Percentiles rank a stretch among this genome's conserved stretches.
Conservation (phyloP, 495 filamentous ascomycete species). For the Penicillium bialowiezense region DNA sequence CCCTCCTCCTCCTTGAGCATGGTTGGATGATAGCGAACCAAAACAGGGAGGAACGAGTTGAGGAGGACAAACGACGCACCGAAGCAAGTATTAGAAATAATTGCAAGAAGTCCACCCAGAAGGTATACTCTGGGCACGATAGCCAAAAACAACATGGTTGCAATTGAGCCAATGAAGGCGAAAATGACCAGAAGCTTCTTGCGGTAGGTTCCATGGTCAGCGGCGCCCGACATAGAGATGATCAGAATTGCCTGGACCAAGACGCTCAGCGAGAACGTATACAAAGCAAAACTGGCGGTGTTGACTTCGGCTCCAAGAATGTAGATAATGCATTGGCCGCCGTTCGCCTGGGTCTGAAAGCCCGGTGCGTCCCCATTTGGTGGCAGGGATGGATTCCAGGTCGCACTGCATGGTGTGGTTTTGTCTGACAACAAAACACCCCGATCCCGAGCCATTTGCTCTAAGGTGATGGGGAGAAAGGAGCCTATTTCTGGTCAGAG, state of each 20-base stretch:
- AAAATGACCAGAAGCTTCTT: slow-evolving; percentile 83
- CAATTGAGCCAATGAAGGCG: slow-evolving; percentile 73
- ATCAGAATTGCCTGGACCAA: slow-evolving; percentile 85
- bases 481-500: slow-evolving; percentile 54
- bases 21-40: slow-evolving; percentile 73
- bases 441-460: slow-evolving; percentile 87
- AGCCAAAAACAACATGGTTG: slow-evolving; percentile 86
- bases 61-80: slow-evolving; percentile 82
- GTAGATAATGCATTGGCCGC: slow-evolving; percentile 78
- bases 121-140: slow-evolving; percentile 71
- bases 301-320: slow-evolving; percentile 85
- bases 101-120: slow-evolving; percentile 77
- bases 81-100: slow-evolving; percentile 87
- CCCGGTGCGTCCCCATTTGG: slow-evolving; percentile 9
- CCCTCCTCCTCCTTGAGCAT: slow-evolving; percentile 18
- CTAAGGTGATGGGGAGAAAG: slow-evolving; percentile 94
- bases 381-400: slow-evolving; percentile 35
- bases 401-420: slow-evolving; percentile 63
- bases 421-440: slow-evolving; percentile 78
- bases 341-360: slow-evolving; percentile 29
- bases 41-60: slow-evolving; percentile 78
- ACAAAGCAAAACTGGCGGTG: slow-evolving; percentile 97
- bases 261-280: slow-evolving; percentile 92
- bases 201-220: slow-evolving; percentile 91
- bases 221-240: slow-evolving; percentile 91